Conservation (phyloP, 2,329 filamentous ascomycete genomes). For the Clonostachys byssicola region DNA sequence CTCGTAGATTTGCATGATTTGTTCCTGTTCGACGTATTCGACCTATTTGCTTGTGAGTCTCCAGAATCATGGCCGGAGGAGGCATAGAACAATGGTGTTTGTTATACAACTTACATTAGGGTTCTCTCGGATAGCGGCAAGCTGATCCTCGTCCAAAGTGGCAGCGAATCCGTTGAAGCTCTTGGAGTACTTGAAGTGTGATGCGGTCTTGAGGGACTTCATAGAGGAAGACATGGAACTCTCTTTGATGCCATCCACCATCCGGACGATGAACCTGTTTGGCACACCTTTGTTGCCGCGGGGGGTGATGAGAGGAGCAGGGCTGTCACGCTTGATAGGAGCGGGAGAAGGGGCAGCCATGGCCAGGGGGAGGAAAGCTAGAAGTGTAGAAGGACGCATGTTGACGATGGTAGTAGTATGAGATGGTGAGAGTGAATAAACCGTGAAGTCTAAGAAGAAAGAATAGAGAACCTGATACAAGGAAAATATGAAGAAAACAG, state of each 20-base stretch:
- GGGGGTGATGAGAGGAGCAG: conserved; percentile 11
- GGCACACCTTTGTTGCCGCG: conserved; percentile 8
- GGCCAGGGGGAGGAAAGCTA: conserved; percentile 20
- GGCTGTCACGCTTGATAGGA: conserved; percentile 14
- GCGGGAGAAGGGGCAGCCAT: conserved; percentile 14
- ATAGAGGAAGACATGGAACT: conserved; percentile 7
- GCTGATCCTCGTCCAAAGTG: conserved; percentile 8
- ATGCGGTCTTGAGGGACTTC: conserved; percentile 7
- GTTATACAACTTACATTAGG: conserved; percentile 7
- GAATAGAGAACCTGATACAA: too few species aligned
- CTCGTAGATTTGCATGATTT: conserved; percentile 16
- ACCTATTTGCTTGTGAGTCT: conserved; percentile 10
- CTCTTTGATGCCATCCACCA: conserved; percentile 8
- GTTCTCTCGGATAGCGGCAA: conserved; percentile 10
- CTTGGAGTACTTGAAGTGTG: conserved; percentile 12
- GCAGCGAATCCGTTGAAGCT: conserved; percentile 14
- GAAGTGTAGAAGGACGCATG: conserved; percentile 21
- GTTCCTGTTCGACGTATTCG: conserved; percentile 29
- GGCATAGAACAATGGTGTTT: background rate
- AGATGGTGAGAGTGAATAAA: too few species aligned
- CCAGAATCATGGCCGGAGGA: background rate
- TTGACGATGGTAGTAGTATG: too few species aligned
- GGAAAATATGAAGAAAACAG: too few species aligned
- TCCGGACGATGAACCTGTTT: conserved; percentile 18
- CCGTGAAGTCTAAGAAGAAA: too few species aligned